A percentile compares a stretch with the other conserved stretches of the same genome.
These are phyloP conservation scores for Daldinia sp. DNA, from an alignment of 2,329 filamentous ascomycete species.

Conservation along the genomic window DNA sequence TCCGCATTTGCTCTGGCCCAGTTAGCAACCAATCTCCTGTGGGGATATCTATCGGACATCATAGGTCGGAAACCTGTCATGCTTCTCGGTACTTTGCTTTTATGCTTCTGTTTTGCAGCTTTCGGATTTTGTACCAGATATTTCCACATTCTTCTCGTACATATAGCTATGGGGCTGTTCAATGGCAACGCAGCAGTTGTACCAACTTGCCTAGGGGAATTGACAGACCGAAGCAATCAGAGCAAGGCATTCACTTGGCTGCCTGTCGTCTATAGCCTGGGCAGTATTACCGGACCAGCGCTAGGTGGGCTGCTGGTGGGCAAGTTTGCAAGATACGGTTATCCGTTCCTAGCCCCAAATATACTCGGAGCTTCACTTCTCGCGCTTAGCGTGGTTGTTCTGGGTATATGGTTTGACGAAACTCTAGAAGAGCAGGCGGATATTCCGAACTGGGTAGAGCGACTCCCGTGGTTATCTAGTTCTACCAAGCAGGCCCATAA, in stretches of 20 bases:
- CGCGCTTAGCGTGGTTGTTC: conserved; percentile 76
- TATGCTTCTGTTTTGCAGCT: conserved; percentile 81
- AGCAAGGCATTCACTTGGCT: conserved; percentile 93
- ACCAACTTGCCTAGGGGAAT: conserved; percentile 91
- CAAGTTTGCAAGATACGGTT: conserved; percentile 67
- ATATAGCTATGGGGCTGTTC: conserved; percentile 89
- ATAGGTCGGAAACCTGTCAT: conserved; percentile 87
- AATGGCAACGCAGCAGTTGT: conserved; percentile 97
- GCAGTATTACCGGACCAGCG: conserved; percentile 91
- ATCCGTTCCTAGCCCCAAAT: conserved; percentile 89
- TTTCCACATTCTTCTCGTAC: conserved; percentile 87
- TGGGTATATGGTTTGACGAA: conserved; percentile 87
- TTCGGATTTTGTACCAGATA: conserved; percentile 90
- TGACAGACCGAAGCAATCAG: conserved; percentile 96
- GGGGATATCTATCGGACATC: conserved; percentile 85
- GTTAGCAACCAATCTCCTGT: conserved; percentile 90
- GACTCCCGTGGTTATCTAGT: conserved; percentile 51
- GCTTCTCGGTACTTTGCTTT: conserved; percentile 82
- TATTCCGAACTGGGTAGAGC: conserved; percentile 50
- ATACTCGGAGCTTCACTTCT: conserved; percentile 80
- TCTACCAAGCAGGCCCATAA: conserved; percentile 39
- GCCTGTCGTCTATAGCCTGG: conserved; percentile 94
- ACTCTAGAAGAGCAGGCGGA: conserved; percentile 70
- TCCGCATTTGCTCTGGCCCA: conserved; percentile 94
- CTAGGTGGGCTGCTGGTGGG: conserved; percentile 88